phyloP scores from a whole-genome alignment of 1,284 basidiomycete genomes.

The Trichosporon inkin region DNA sequence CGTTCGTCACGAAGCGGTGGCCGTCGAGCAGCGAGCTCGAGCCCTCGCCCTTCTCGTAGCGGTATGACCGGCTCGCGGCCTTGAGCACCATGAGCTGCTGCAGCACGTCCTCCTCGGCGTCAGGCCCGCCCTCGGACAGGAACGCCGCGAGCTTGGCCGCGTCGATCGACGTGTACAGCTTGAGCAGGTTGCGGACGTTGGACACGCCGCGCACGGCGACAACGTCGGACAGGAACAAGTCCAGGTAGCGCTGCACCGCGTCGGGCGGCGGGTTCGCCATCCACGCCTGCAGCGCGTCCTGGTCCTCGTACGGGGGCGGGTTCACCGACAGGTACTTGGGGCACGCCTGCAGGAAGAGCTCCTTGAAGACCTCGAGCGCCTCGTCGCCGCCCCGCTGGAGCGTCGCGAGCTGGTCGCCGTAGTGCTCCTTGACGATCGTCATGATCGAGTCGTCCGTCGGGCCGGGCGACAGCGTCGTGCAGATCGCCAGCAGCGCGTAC shows the following conservation, averaged over 20 bases:
- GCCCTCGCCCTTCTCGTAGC: slow-evolving; percentile 61
- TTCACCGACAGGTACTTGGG: slow-evolving; percentile 96
- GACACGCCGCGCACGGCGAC: slow-evolving; percentile 71
- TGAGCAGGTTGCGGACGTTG: slow-evolving; percentile 84
- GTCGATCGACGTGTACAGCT: slow-evolving; percentile 90
- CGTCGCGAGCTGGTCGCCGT: slow-evolving; percentile 81
- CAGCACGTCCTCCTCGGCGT: slow-evolving; percentile 78
- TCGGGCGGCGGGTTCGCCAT: slow-evolving; percentile 60
- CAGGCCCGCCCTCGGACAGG: slow-evolving; percentile 53
- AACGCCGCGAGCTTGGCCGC: slow-evolving; percentile 88
- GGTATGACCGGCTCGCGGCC: slow-evolving; percentile 59
- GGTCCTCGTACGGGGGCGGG: slow-evolving; percentile 86
- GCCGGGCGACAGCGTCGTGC: slow-evolving; percentile 83
- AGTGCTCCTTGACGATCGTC: slow-evolving; percentile 87
- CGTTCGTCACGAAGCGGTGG: slow-evolving; percentile 80
- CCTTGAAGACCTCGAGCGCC: slow-evolving; percentile 78
- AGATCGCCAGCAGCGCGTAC: slow-evolving; percentile 93
- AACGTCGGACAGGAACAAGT: slow-evolving; percentile 74
- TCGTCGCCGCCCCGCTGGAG: slow-evolving; percentile 69
- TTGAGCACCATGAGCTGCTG: slow-evolving; percentile 98
- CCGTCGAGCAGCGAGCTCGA: slow-evolving; percentile 70
- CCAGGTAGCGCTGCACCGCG: slow-evolving; percentile 76
- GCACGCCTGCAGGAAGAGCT: slow-evolving; percentile 89
- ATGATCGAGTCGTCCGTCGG: slow-evolving; percentile 91
- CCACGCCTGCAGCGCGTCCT: slow-evolving; percentile 60